phyloP scores from a whole-genome alignment of 78 protist genomes.

The Dictyostelium intermedium region DNA sequence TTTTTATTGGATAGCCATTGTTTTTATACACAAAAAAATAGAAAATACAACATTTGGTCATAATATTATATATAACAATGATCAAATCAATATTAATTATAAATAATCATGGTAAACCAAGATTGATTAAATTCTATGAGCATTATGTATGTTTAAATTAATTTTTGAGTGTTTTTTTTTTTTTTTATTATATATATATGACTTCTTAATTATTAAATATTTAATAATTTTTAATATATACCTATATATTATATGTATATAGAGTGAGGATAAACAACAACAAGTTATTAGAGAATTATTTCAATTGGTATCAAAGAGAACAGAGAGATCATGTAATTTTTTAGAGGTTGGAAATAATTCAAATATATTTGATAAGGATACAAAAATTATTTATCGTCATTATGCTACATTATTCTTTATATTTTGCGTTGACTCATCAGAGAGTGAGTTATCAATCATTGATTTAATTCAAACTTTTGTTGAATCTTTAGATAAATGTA shows the following conservation, averaged over 20 bases:
- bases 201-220: too few relatives aligned
- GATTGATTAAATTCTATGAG: slow-evolving; percentile 93
- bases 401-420: slow-evolving; percentile 97
- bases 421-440: slow-evolving; percentile 91
- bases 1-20: too few relatives aligned
- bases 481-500: slow-evolving; percentile 94
- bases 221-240: too few relatives aligned
- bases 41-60: background rate
- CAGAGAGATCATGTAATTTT: slow-evolving; percentile 94
- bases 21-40: background rate
- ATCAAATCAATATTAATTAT: slow-evolving; percentile 90
- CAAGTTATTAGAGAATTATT: slow-evolving; percentile 85
- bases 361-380: slow-evolving; percentile 82
- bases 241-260: too few relatives aligned
- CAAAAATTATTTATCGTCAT: slow-evolving; percentile 93
- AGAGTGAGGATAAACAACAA: slow-evolving; percentile 89
- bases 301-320: slow-evolving; percentile 85
- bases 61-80: slow-evolving; percentile 54
- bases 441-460: slow-evolving; percentile 94
- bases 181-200: background rate
- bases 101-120: slow-evolving; percentile 94
- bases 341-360: slow-evolving; percentile 71
- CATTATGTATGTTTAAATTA: slow-evolving; percentile 42
- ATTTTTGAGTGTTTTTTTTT: background rate
- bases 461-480: slow-evolving; percentile 96